Evolutionary conservation across 2,329 filamentous ascomycete species (phyloP).

Genomic region (Zasmidium angulare): DNA sequence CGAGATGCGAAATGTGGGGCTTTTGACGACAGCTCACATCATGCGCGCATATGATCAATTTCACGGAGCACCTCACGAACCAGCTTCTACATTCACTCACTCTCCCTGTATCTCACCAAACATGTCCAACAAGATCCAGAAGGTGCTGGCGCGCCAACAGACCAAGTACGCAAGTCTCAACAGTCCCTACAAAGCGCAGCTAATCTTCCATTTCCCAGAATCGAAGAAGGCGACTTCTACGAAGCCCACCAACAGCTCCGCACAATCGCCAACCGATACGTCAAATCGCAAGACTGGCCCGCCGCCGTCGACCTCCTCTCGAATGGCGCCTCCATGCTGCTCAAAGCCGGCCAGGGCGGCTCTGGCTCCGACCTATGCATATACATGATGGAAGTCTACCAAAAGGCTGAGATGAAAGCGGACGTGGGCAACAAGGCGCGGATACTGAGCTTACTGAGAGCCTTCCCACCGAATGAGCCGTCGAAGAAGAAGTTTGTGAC

Average conservation of each 20-base stretch:
- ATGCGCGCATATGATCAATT: too few relatives aligned
- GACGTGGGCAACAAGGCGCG: slow-evolving; percentile 72
- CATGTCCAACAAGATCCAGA: slow-evolving; percentile 60
- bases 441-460: slow-evolving; percentile 73
- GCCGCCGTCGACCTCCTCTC: slow-evolving; percentile 85
- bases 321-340: slow-evolving; percentile 77
- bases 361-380: slow-evolving; percentile 88
- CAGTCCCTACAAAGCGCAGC: background rate
- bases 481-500: slow-evolving; percentile 89
- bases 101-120: background rate
- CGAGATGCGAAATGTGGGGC: too few relatives aligned
- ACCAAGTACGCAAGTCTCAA: slow-evolving; percentile 59
- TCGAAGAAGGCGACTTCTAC: slow-evolving; percentile 89
- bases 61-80: background rate
- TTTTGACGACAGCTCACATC: too few relatives aligned
- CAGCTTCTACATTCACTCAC: background rate
- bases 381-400: slow-evolving; percentile 86
- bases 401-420: slow-evolving; percentile 76
- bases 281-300: slow-evolving; percentile 80
- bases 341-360: slow-evolving; percentile 90
- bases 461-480: slow-evolving; percentile 81
- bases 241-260: slow-evolving; percentile 98
- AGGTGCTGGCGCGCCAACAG: slow-evolving; percentile 73
- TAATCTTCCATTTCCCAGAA: slow-evolving; percentile 51
- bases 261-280: slow-evolving; percentile 89